Base-by-base conservation (phyloP, 805 yeast species). In the Saccharomycopsis capsularis region DNA sequence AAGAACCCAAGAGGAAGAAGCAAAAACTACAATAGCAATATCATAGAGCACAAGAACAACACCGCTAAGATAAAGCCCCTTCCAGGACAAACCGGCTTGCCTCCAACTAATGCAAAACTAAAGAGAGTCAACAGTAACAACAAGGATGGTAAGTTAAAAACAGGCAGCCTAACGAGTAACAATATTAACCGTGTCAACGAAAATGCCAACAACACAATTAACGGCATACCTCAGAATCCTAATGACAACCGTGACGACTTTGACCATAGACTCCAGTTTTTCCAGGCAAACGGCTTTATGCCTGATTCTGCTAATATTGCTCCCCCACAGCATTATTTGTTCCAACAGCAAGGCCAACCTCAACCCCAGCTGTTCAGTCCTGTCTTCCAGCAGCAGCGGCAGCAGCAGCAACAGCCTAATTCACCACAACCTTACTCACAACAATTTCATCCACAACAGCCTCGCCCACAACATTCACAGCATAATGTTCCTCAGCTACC, bases 41-140 rank as follows among this genome's bases (percentile, higher is more conserved):
- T 53, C 37, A 53, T 53, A 18, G 56, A 53, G 29, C 56, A 53
- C 30, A 53, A 53, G 21, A 47, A 53, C 34, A 53, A 53, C 25
- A 53, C 56, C 21, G 56, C 50, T 25, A 53, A 53, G 32, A 53
- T 53, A 13, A 53, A 53, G 39, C 56, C 56, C 5, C 37, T 53
- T 11, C 56, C 56, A 2, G 51, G 53, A 15, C 53, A 52, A 35
- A 39, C 22, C 15, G 19, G 39, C 30, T 37, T 49, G 22, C 52
- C 50, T n/a, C 35, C 50, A 5, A 35, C 42, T 3, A n/a, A 24
- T 5, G 21, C 46, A 6, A 47, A 41, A 24, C 42, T 32, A 24
- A 46, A 46, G 19, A 40, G 34, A 18, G 39, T 21, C 21, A n/a
- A 34, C 16, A 15, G 21, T n/a, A 32, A 24, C 22, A 38, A 34